These are phyloP conservation scores for Lepiota subincarnata DNA, from an alignment of 768 basidiomycete species.

Conservation along the genomic window DNA sequence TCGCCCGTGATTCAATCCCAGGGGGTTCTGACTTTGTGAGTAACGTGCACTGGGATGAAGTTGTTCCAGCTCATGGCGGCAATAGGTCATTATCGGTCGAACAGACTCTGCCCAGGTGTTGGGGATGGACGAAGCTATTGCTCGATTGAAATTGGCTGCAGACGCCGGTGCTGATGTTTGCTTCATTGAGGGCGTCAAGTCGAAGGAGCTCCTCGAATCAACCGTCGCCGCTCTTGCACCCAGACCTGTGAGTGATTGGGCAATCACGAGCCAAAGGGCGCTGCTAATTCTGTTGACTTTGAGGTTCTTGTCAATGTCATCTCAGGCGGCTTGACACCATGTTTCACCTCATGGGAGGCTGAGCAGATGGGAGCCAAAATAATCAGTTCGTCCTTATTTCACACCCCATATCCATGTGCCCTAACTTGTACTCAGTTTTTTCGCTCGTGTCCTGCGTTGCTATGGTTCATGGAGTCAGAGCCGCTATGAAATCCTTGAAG, in stretches of 20 bases:
- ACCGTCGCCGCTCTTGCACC: conserved; percentile 67
- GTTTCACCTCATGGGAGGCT: conserved; percentile 65
- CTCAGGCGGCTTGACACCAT: conserved; percentile 70
- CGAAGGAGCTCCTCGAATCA: conserved; percentile 54
- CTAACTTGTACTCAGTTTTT: conserved; percentile 44
- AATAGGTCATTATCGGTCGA: conserved; percentile 65
- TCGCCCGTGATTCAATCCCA: conserved; percentile 70
- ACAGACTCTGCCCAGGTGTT: conserved; percentile 76
- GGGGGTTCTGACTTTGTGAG: conserved; percentile 67
- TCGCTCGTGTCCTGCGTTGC: conserved; percentile 73
- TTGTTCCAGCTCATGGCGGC: not conserved
- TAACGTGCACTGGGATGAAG: not conserved
- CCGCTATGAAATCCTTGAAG: conserved; percentile 68
- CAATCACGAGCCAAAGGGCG: not conserved
- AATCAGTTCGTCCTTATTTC: conserved; percentile 49
- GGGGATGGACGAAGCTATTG: conserved; percentile 72
- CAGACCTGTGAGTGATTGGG: conserved; percentile 48
- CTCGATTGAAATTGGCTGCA: conserved; percentile 61
- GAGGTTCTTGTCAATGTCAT: conserved; percentile 75
- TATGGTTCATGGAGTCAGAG: conserved; percentile 69
- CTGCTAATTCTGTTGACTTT: not conserved
- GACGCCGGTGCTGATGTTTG: conserved; percentile 75
- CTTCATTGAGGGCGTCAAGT: conserved; percentile 77
- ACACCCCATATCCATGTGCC: not conserved
- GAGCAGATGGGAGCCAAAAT: conserved; percentile 70